phyloP scores from a whole-genome alignment of 768 basidiomycete species.

The Termitomyces sp. region DNA sequence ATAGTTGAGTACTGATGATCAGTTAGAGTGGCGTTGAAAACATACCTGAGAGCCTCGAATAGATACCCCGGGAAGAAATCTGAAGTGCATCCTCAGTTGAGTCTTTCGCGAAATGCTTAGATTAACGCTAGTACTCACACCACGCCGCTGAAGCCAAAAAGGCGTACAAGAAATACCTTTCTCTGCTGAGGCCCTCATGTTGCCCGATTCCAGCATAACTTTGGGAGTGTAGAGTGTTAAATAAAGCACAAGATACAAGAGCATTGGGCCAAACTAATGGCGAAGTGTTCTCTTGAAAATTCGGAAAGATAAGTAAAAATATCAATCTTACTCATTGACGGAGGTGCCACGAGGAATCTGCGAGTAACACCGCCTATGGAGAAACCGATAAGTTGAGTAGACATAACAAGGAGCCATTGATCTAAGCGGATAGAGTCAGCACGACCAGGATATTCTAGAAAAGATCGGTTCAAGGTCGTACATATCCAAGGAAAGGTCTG shows the following conservation, averaged over 20 bases:
- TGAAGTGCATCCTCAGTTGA: slow-evolving; percentile 14
- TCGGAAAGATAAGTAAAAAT: neutral
- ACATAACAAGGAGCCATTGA: slow-evolving; percentile 63
- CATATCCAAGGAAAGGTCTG: slow-evolving; percentile 51
- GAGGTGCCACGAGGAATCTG: slow-evolving; percentile 62
- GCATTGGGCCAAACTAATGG: slow-evolving; percentile 69
- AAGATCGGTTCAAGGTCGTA: slow-evolving; percentile 12
- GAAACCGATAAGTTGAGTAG: slow-evolving; percentile 68
- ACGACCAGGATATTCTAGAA: neutral
- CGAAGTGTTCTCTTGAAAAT: neutral
- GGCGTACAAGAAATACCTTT: slow-evolving; percentile 55
- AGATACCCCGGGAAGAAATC: slow-evolving; percentile 64
- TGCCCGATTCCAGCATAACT: slow-evolving; percentile 52
- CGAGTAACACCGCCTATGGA: slow-evolving; percentile 53
- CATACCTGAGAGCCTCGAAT: slow-evolving; percentile 52
- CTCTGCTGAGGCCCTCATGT: slow-evolving; percentile 52
- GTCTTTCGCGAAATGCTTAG: neutral
- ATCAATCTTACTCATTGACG: slow-evolving; percentile 51
- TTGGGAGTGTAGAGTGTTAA: slow-evolving; percentile 71
- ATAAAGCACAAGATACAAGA: slow-evolving; percentile 65
- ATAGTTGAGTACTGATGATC: neutral
- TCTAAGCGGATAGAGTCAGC: slow-evolving; percentile 24
- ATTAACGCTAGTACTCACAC: slow-evolving; percentile 29
- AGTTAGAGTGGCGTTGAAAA: neutral
- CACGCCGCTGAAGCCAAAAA: slow-evolving; percentile 44